Evolutionary conservation across 2,329 filamentous ascomycete genomes (phyloP).

Genomic region (Aspergillus sp.): DNA sequence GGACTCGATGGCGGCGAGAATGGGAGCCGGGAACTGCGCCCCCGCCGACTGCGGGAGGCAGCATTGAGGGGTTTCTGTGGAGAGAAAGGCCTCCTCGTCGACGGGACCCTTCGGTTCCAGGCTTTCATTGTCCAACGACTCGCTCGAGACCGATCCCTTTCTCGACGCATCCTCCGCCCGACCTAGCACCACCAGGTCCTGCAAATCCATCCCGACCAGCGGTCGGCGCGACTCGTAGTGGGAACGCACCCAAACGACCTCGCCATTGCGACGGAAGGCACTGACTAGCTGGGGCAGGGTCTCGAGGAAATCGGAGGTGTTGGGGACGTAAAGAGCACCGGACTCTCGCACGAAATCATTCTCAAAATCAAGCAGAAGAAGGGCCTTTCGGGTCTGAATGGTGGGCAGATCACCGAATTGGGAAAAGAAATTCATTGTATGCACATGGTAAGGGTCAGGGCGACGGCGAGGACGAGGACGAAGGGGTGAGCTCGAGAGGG

Average conservation of each 20-base stretch:
- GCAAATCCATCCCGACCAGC: slow-evolving; percentile 51
- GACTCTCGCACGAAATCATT: slow-evolving; percentile 77
- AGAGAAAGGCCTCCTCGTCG: slow-evolving; percentile 46
- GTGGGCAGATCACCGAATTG: slow-evolving; percentile 40
- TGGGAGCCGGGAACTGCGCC: slow-evolving; percentile 50
- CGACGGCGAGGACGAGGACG: neutral
- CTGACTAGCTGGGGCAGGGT: slow-evolving; percentile 66
- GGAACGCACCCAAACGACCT: slow-evolving; percentile 83
- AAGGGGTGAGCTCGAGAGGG: neutral
- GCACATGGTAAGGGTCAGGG: slow-evolving; percentile 23
- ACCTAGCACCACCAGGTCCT: slow-evolving; percentile 46
- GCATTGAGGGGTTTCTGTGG: slow-evolving; percentile 33
- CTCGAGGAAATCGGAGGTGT: slow-evolving; percentile 65
- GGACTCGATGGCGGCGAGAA: slow-evolving; percentile 52
- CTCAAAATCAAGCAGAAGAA: slow-evolving; percentile 84
- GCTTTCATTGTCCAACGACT: slow-evolving; percentile 17
- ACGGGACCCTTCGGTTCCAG: slow-evolving; percentile 19
- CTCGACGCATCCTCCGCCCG: slow-evolving; percentile 30
- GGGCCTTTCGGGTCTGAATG: slow-evolving; percentile 63
- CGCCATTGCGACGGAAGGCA: slow-evolving; percentile 69
- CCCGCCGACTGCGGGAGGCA: slow-evolving; percentile 44
- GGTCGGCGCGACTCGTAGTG: slow-evolving; percentile 66
- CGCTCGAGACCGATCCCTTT: neutral
- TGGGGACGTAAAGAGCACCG: slow-evolving; percentile 66
- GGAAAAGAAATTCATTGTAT: slow-evolving; percentile 33